Conservation (phyloP, 768 basidiomycete genomes). For the Porpolomopsis calyptriformis region DNA sequence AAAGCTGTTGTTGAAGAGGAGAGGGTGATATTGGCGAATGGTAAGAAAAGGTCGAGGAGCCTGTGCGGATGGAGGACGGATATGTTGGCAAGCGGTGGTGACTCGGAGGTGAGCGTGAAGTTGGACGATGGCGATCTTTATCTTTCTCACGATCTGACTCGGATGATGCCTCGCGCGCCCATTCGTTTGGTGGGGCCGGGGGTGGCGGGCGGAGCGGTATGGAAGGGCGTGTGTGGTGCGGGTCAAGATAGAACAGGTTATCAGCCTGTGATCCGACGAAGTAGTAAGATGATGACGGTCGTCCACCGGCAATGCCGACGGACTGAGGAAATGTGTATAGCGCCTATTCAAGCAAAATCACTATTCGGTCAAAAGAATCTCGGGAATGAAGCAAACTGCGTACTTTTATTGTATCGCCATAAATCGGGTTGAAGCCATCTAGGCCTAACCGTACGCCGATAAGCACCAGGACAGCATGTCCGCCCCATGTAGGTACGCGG, state of each 20-base stretch:
- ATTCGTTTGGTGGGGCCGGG: neutral
- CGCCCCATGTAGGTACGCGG: conserved; percentile 49
- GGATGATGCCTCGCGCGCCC: conserved; percentile 11
- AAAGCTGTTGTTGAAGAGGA: conserved; percentile 56
- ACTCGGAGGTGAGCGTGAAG: conserved; percentile 9
- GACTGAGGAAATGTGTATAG: conserved; percentile 92
- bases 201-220: conserved; percentile 51
- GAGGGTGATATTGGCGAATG: conserved; percentile 53
- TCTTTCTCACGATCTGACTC: conserved; percentile 17
- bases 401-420: conserved; percentile 67
- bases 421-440: conserved; percentile 91
- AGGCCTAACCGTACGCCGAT: conserved; percentile 81
- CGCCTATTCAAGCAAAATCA: conserved; percentile 31
- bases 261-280: conserved; percentile 91
- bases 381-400: conserved; percentile 1
- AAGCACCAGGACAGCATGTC: conserved; percentile 73
- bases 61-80: conserved; percentile 42
- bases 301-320: conserved; percentile 92
- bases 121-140: conserved; percentile 8
- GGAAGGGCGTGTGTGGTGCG: conserved; percentile 68
- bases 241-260: conserved; percentile 75
- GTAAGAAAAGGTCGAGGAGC: conserved; percentile 42
- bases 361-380: neutral
- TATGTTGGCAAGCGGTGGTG: conserved; percentile 35
- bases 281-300: conserved; percentile 96